Conservation (phyloP, 2,329 filamentous ascomycete species). For the Aspergillus glaucus region DNA sequence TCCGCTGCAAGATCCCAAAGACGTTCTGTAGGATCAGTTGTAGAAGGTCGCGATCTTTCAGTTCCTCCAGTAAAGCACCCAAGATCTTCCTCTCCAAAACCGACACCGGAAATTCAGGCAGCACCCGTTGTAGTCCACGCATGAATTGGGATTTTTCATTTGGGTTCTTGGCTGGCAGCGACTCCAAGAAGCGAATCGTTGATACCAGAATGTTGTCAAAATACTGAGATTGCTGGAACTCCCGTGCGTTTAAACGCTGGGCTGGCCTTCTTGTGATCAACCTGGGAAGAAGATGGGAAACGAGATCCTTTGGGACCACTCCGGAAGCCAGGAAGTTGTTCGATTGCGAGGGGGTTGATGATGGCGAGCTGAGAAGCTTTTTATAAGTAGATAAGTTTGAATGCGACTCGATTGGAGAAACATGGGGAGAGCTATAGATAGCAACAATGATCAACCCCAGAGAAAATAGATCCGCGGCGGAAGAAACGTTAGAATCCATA, state of each 20-base stretch:
- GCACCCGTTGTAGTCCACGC: conserved; percentile 75
- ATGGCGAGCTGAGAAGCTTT: conserved; percentile 70
- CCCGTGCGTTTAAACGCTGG: conserved; percentile 76
- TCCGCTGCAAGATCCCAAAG: conserved; percentile 76
- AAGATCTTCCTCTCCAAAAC: conserved; percentile 94
- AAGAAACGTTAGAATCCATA: conserved; percentile 78
- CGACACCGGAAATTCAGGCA: conserved; percentile 86
- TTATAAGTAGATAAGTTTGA: conserved; percentile 80
- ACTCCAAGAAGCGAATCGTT: conserved; percentile 89
- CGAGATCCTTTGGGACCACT: conserved; percentile 72
- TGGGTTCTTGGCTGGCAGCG: conserved; percentile 82
- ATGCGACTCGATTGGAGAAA: conserved; percentile 75
- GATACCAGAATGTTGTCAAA: conserved; percentile 97
- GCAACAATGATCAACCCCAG: conserved; percentile 82
- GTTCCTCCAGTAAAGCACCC: conserved; percentile 81
- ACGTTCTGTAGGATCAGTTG: conserved; percentile 83
- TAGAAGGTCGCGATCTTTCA: conserved; percentile 83
- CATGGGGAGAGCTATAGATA: conserved; percentile 90
- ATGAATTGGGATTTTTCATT: conserved; percentile 89
- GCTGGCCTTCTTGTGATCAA: conserved; percentile 83
- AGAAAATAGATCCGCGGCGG: conserved; percentile 87
- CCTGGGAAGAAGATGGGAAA: conserved; percentile 68
- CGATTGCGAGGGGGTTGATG: conserved; percentile 66
- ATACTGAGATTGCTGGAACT: conserved; percentile 92
- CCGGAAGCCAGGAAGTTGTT: conserved; percentile 83